Evolutionary conservation across 176 grass and related monocot genomes (phyloP).

Genomic region (Carex myosuroides): DNA sequence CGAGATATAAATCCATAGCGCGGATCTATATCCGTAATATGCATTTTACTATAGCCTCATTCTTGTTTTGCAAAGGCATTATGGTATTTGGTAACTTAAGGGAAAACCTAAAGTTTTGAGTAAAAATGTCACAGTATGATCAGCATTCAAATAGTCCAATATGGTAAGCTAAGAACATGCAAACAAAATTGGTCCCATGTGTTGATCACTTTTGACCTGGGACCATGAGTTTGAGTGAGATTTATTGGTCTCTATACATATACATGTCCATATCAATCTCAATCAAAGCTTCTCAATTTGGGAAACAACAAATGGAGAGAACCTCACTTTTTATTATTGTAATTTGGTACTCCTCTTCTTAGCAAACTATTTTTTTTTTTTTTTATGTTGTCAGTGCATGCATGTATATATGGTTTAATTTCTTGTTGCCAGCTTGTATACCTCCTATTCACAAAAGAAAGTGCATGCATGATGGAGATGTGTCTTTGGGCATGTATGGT

Average conservation of each 20-base stretch:
- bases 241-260: neutral
- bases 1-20: too few relatives aligned
- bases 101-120: neutral
- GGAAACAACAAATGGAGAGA: conserved; percentile 12
- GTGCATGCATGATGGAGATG: neutral
- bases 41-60: too few relatives aligned
- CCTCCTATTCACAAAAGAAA: neutral
- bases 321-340: conserved; percentile 10
- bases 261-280: conserved; percentile 17
- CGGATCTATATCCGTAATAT: too few relatives aligned
- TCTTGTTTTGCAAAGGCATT: neutral
- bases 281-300: conserved; percentile 12
- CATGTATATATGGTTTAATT: neutral
- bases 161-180: neutral
- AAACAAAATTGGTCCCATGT: conserved; percentile 15
- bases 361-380: neutral
- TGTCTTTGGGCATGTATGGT: conserved; percentile 12
- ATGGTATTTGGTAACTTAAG: neutral
- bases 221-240: neutral
- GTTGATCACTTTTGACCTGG: conserved; percentile 22
- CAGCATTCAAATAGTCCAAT: neutral
- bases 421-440: neutral
- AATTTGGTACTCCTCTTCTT: neutral
- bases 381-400: conserved; percentile 17
- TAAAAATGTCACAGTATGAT: too few relatives aligned